Base-by-base conservation (phyloP, 2,329 filamentous ascomycete genomes). In the Xylariaceae sp. region DNA sequence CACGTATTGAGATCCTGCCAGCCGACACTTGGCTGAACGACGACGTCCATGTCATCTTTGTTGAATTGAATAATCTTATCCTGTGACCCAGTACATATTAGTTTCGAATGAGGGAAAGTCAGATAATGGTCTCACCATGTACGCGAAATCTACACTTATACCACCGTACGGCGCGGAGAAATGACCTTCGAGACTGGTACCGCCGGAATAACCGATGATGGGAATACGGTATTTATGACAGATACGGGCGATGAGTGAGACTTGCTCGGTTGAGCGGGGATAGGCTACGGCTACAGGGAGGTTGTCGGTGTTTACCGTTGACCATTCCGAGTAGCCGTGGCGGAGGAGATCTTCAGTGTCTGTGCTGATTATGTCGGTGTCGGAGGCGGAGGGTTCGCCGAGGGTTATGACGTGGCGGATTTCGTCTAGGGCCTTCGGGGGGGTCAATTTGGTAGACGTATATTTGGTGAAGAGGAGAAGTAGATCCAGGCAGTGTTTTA, bases 1-100 rank as follows among this genome's bases (percentile, higher is more conserved):
- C 82, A 73, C 60, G 87, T 83, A 65, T 96, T 96, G 55, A 96
- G 74, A 50, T 88, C 84, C 80, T 95, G 91, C 91, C 91, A 96
- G n/a, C 87, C 86, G 7, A 96, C 86, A 5, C 88, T 88, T 2
- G 91, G 91, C 69, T 96, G 91, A 2, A 96, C 90, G 3, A 95
- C 88, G 48, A 96, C 79, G 64, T 96, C 91, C 88, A 96, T 90
- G 68, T 96, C 91, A 3, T 89, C 86, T 62, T 88, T 85, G 69
- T 95, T 87, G 54, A 96, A 77, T 51, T 85, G 77, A 32, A 96
- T 63, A 30, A 96, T 87, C 64, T 85, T 77, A 68, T 95, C 87
- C 61, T 63, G 4, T 3, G n/a, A 19, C 29, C 40, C 6, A 35
- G 11, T 12, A 19, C 31, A n/a, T 6, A 32, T 58, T 43, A 60